Conservation (phyloP, 345 rosid genomes). For the Trapa bicornis region DNA sequence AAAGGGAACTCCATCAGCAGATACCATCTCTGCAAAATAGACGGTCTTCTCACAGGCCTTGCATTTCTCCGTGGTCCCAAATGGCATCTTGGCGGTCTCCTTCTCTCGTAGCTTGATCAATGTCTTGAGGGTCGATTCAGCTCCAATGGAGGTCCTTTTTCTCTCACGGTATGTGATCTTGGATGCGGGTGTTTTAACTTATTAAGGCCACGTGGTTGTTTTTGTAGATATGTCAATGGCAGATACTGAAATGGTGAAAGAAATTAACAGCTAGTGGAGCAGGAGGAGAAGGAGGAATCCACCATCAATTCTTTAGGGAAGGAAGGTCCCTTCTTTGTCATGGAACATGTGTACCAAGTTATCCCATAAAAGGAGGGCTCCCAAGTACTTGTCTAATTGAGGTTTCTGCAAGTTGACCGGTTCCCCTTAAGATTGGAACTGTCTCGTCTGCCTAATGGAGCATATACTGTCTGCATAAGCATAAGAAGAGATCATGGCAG, state of each 20-base stretch:
- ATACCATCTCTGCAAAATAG: conserved; percentile 47
- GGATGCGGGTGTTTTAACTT: neutral
- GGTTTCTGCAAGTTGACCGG: neutral
- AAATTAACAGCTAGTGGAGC: neutral
- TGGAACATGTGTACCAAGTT: neutral
- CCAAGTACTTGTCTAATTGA: neutral
- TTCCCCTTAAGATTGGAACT: neutral
- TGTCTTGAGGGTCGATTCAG: too few species aligned
- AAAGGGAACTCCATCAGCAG: conserved; percentile 67
- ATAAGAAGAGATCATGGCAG: too few species aligned
- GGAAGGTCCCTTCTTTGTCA: neutral
- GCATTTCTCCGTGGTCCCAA: conserved; percentile 70
- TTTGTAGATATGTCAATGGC: neutral
- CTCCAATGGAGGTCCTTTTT: too few species aligned
- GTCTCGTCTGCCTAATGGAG: too few species aligned
- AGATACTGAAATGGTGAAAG: neutral
- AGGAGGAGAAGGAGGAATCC: neutral
- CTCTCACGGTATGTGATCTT: too few species aligned
- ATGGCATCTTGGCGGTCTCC: conserved; percentile 8
- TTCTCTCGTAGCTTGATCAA: too few species aligned
- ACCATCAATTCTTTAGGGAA: neutral
- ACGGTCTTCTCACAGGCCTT: conserved; percentile 76
- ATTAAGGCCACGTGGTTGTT: neutral
- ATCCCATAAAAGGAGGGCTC: neutral
- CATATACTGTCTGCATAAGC: too few species aligned